Conservation (phyloP, 1,284 basidiomycete genomes). For the Rugiboletus extremiorientalis region DNA sequence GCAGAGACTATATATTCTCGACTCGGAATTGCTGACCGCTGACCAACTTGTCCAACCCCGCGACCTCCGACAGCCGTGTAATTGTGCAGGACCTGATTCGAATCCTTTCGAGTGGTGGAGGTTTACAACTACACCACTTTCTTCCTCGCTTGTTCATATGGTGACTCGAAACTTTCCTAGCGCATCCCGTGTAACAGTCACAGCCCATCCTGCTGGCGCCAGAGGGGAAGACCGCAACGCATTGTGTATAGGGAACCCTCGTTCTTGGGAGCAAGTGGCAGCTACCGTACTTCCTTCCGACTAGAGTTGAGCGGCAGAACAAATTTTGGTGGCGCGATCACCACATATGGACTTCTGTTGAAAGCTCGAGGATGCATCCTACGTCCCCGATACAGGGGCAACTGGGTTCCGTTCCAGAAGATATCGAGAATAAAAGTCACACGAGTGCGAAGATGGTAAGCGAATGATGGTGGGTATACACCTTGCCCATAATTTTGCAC, state of each 20-base stretch:
- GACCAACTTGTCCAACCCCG: not conserved
- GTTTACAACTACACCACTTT: not conserved
- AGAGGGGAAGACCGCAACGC: not conserved
- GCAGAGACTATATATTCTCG: not conserved
- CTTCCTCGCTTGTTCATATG: not conserved
- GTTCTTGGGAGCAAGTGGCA: too few relatives aligned
- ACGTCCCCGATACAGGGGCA: not conserved
- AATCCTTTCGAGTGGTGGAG: too few relatives aligned
- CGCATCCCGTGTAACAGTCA: not conserved
- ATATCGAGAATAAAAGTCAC: not conserved
- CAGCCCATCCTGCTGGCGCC: not conserved
- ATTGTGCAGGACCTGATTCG: not conserved
- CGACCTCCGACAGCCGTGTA: not conserved
- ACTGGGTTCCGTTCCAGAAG: not conserved
- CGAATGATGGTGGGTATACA: not conserved
- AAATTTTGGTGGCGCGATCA: not conserved
- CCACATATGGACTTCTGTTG: not conserved
- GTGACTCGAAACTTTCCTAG: not conserved
- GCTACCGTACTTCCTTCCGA: not conserved
- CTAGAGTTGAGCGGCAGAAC: too few relatives aligned
- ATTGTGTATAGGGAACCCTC: too few relatives aligned
- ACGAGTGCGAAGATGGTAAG: not conserved
- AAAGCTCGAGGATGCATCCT: not conserved
- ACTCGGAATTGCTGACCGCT: not conserved
- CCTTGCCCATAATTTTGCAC: not conserved